phyloP scores from a whole-genome alignment of 306 rosid genomes.

The Vigna unguiculata region DNA sequence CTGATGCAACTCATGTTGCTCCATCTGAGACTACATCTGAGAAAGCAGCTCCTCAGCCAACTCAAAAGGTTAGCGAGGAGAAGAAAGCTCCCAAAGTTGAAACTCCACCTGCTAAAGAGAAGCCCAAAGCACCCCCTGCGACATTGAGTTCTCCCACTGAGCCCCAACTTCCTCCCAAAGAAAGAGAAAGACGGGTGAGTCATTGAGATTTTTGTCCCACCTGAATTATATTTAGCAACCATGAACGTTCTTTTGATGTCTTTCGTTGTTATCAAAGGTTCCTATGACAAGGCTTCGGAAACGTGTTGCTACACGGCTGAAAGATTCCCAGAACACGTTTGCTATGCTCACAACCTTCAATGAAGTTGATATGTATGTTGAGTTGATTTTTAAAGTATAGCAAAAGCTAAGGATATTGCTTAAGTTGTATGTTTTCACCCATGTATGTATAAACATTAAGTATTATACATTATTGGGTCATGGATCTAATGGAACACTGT shows the following conservation, averaged over 20 bases:
- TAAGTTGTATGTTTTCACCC: neutral
- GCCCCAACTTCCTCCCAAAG: conserved; percentile 89
- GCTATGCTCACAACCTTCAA: conserved; percentile 89
- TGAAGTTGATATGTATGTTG: conserved; percentile 86
- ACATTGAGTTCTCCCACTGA: conserved; percentile 66
- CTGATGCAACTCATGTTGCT: conserved; percentile 76
- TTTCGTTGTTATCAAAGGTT: conserved; percentile 56
- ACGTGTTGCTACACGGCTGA: conserved; percentile 75
- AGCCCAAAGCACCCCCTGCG: conserved; percentile 59
- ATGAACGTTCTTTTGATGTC: conserved; percentile 28
- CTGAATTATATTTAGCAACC: conserved; percentile 24
- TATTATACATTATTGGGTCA: neutral
- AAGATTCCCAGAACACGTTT: conserved; percentile 87
- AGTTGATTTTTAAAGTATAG: neutral
- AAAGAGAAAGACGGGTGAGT: conserved; percentile 82
- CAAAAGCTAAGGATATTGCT: conserved; percentile 22
- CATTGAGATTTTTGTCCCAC: conserved; percentile 17
- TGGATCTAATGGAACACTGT: neutral
- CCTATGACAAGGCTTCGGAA: conserved; percentile 86
- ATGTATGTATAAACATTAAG: neutral
- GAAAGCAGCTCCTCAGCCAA: conserved; percentile 57
- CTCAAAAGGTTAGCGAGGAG: conserved; percentile 57
- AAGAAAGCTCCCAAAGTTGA: conserved; percentile 66
- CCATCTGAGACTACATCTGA: conserved; percentile 68
- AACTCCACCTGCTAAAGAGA: conserved; percentile 47